Percentiles rank a stretch among this genome's conserved stretches.
Conservation (phyloP, 495 filamentous ascomycete species). For the Penicillium canescens region DNA sequence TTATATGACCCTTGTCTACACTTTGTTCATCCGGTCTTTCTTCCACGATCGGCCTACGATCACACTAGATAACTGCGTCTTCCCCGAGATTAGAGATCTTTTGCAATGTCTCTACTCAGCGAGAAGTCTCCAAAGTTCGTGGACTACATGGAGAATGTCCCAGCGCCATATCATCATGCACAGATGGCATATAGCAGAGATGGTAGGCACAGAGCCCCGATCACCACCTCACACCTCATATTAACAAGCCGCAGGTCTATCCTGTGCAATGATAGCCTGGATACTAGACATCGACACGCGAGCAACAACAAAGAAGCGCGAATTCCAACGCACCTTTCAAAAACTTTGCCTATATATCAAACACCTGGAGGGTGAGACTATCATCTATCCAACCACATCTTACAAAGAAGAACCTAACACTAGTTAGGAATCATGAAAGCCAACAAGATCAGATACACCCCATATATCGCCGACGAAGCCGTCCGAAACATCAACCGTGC, state of each 20-base stretch:
- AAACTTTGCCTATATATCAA: constrained; percentile 3
- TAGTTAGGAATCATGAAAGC: not conserved
- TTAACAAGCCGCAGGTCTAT: not conserved
- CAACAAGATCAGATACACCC: not conserved
- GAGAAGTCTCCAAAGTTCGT: not conserved
- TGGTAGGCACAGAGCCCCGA: not conserved
- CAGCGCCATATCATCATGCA: not conserved
- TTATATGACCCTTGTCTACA: no score
- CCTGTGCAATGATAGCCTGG: constrained; percentile 6
- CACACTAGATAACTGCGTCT: not conserved
- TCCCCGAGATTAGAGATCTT: no score
- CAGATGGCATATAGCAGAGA: not conserved
- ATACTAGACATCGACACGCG: constrained; percentile 6
- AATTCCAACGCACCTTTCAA: constrained; percentile 2
- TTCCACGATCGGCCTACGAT: not conserved
- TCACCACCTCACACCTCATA: not conserved
- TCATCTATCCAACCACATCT: no score
- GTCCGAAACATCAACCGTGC: not conserved
- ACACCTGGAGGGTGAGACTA: constrained; percentile 3
- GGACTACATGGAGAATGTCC: constrained; percentile 1
- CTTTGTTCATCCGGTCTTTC: not conserved
- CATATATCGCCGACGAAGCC: not conserved
- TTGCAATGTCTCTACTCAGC: no score
- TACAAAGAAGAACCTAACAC: not conserved
- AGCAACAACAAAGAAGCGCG: constrained; percentile 5